A percentile compares a stretch with the other conserved stretches of the same genome.
phyloP scores from a whole-genome alignment of 495 filamentous ascomycete genomes.

The Xylaria sp. region DNA sequence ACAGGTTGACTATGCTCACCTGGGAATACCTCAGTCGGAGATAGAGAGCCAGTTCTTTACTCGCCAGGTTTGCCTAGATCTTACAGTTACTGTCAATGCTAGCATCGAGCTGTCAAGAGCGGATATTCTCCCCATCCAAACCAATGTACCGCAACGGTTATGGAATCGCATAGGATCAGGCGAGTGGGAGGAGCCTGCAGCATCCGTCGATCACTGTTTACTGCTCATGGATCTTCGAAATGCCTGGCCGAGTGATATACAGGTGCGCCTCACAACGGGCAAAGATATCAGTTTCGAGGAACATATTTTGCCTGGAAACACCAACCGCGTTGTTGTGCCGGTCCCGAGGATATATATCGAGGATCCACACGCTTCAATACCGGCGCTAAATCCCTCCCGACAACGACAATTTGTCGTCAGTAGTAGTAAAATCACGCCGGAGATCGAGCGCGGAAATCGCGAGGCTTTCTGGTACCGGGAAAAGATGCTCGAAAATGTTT shows the following conservation, averaged over 20 bases:
- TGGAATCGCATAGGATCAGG: constrained; percentile 45
- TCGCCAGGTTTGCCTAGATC: constrained; percentile 77
- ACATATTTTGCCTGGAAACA: constrained; percentile 79
- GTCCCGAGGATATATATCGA: constrained; percentile 77
- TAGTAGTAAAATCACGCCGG: constrained; percentile 75
- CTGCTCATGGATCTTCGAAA: constrained; percentile 86
- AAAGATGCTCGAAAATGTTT: constrained; percentile 74
- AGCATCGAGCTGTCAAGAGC: constrained; percentile 80
- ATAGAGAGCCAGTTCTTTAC: constrained; percentile 82
- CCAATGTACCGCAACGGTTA: constrained; percentile 55
- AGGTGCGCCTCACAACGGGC: constrained; percentile 59
- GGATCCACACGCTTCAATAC: constrained; percentile 79
- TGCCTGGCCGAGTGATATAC: constrained; percentile 79
- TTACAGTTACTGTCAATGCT: constrained; percentile 91
- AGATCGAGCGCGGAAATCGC: constrained; percentile 76
- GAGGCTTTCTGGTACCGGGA: constrained; percentile 95
- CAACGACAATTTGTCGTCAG: constrained; percentile 90
- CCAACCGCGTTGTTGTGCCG: constrained; percentile 76
- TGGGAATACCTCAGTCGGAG: constrained; percentile 68
- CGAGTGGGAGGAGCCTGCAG: constrained; percentile 34
- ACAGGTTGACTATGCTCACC: constrained; percentile 81
- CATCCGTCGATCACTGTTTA: constrained; percentile 71
- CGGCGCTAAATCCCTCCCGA: constrained; percentile 75
- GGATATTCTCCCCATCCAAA: constrained; percentile 76
- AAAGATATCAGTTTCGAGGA: constrained; percentile 50